Percentiles rank a stretch among this genome's conserved stretches.
Conservation (phyloP, 1,139 yeast genomes). For the Protomyces inouyei region DNA sequence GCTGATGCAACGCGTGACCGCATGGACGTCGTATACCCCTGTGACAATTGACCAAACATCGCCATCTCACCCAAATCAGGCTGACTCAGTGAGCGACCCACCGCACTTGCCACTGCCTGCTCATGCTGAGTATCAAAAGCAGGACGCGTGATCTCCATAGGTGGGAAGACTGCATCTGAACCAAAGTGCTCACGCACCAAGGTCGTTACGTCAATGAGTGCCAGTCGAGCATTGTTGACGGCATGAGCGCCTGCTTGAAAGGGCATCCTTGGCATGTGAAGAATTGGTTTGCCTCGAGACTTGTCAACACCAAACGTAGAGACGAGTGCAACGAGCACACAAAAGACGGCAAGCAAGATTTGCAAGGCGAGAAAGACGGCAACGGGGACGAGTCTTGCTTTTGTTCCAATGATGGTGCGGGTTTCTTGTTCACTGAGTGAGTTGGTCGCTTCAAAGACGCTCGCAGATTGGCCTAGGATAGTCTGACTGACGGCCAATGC, state of each 20-base stretch:
- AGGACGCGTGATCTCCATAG: not conserved
- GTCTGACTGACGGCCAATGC: conserved; percentile 1
- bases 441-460: not conserved
- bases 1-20: not conserved
- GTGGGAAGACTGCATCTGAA: not conserved
- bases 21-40: not conserved
- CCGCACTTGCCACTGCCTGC: not conserved
- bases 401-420: not conserved
- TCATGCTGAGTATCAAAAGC: not conserved
- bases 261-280: not conserved
- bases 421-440: not conserved
- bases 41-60: not conserved
- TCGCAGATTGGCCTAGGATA: conserved; percentile 2
- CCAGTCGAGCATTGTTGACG: conserved; percentile 6
- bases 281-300: not conserved
- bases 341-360: not conserved
- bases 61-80: not conserved
- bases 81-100: not conserved
- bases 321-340: not conserved
- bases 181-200: conserved; percentile 3
- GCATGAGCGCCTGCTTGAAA: conserved; percentile 1
- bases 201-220: conserved; percentile 1
- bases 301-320: not conserved
- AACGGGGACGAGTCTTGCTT: not conserved
- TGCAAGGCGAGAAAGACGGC: not conserved